Conservation (phyloP, 768 basidiomycete genomes). For the Boletus coccyginus region DNA sequence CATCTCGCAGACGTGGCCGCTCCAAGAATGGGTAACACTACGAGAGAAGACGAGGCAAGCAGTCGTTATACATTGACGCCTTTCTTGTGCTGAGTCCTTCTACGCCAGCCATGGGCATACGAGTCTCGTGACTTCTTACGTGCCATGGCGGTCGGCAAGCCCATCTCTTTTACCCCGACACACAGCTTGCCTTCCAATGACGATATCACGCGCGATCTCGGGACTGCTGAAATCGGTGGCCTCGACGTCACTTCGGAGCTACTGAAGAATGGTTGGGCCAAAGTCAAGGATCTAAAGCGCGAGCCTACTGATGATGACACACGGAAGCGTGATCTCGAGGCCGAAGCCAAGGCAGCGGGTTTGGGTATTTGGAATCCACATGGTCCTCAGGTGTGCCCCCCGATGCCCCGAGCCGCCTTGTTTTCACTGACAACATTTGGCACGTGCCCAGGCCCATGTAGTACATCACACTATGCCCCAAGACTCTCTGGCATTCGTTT, state of each 20-base stretch:
- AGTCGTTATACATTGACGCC: background rate
- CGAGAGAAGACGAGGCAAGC: conserved; percentile 84
- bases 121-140: conserved; percentile 93
- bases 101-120: conserved; percentile 77
- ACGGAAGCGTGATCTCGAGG: conserved; percentile 70
- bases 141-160: conserved; percentile 82
- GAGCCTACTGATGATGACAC: conserved; percentile 79
- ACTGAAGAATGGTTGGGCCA: conserved; percentile 91
- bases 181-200: conserved; percentile 79
- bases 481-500: conserved; percentile 85
- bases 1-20: conserved; percentile 87
- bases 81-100: conserved; percentile 1
- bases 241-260: conserved; percentile 72
- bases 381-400: conserved; percentile 57
- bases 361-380: conserved; percentile 88
- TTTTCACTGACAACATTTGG: conserved; percentile 1
- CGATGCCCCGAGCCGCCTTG: background rate
- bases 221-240: conserved; percentile 68
- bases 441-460: conserved; percentile 51
- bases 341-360: conserved; percentile 68
- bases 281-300: conserved; percentile 82
- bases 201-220: conserved; percentile 76
- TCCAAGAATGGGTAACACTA: conserved; percentile 79
- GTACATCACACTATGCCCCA: conserved; percentile 87
- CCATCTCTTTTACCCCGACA: conserved; percentile 78